Evolutionary conservation across 2,329 filamentous ascomycete genomes (phyloP).

Genomic region (Stagonosporopsis vannaccii): DNA sequence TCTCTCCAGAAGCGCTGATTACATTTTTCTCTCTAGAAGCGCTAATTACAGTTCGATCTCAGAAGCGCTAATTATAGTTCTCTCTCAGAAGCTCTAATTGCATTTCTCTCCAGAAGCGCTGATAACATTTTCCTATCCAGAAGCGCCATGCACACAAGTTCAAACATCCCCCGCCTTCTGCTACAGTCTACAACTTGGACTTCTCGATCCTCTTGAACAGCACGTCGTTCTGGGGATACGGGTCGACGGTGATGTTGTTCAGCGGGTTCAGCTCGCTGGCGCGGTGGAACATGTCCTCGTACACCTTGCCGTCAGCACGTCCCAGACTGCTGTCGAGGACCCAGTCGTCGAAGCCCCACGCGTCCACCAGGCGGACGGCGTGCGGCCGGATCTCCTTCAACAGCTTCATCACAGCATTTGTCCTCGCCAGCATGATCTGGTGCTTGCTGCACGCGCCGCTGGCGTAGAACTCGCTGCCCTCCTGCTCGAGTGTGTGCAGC

Average conservation of each 20-base stretch:
- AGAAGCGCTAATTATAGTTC: no score
- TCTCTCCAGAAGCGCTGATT: no score
- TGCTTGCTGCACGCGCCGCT: slow-evolving; percentile 72
- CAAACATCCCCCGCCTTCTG: background rate
- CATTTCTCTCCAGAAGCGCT: no score
- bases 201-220: slow-evolving; percentile 69
- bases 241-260: slow-evolving; percentile 75
- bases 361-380: slow-evolving; percentile 73
- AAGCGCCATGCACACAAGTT: background rate
- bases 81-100: no score
- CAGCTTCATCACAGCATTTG: slow-evolving; percentile 72
- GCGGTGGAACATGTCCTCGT: slow-evolving; percentile 77
- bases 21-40: no score
- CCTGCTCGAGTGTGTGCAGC: slow-evolving; percentile 71
- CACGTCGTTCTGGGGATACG: slow-evolving; percentile 69
- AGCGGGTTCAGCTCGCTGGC: slow-evolving; percentile 77
- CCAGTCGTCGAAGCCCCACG: slow-evolving; percentile 81
- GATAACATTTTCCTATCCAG: no score
- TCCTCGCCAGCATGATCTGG: slow-evolving; percentile 74
- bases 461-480: slow-evolving; percentile 76
- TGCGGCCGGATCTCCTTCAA: slow-evolving; percentile 77
- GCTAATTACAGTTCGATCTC: no score
- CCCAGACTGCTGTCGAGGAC: slow-evolving; percentile 76
- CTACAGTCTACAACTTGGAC: slow-evolving; percentile 57
- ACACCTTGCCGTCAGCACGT: slow-evolving; percentile 75